Percentiles rank a stretch among this genome's conserved stretches.
Evolutionary conservation across 2,329 filamentous ascomycete genomes (phyloP).

Genomic region (Sordariomycetes sp.): DNA sequence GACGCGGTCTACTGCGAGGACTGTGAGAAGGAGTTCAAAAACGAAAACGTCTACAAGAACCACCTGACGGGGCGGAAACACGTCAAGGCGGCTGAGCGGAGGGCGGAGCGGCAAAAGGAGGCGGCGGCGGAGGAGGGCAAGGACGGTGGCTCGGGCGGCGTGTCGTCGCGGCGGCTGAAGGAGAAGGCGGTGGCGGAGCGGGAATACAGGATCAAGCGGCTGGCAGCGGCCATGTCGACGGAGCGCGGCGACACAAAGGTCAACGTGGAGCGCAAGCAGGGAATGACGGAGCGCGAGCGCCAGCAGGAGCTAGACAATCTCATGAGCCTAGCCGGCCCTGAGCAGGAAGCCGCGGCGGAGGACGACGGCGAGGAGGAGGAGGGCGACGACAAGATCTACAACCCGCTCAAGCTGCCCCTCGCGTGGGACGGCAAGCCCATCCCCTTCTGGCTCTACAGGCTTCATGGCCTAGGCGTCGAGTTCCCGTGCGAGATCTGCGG

Average conservation of each 20-base stretch:
- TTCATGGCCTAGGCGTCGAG: slow-evolving; percentile 89
- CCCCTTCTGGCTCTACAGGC: slow-evolving; percentile 95
- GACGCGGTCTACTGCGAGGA: slow-evolving; percentile 80
- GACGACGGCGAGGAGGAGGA: slow-evolving; percentile 59
- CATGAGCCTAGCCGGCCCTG: slow-evolving; percentile 33
- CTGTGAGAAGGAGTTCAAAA: slow-evolving; percentile 91
- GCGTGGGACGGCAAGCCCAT: slow-evolving; percentile 99
- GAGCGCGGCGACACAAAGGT: slow-evolving; percentile 81
- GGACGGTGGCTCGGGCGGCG: slow-evolving; percentile 11
- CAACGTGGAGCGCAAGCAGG: slow-evolving; percentile 91
- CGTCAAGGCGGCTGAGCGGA: slow-evolving; percentile 63
- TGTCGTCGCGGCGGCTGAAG: slow-evolving; percentile 50
- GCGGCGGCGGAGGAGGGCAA: slow-evolving; percentile 10
- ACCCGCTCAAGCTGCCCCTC: slow-evolving; percentile 86
- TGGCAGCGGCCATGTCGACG: slow-evolving; percentile 71
- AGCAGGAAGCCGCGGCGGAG: slow-evolving; percentile 22
- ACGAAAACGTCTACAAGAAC: slow-evolving; percentile 84
- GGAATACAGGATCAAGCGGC: slow-evolving; percentile 68
- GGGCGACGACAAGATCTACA: slow-evolving; percentile 84
- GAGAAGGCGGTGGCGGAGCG: slow-evolving; percentile 84
- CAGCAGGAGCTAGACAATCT: slow-evolving; percentile 87
- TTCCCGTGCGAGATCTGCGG: slow-evolving; percentile 95
- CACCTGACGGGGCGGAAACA: slow-evolving; percentile 91
- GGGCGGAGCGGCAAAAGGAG: slow-evolving; percentile 29
- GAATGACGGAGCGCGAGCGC: slow-evolving; percentile 93